Evolutionary conservation across 139 green algal genomes (phyloP).

Genomic region (Asterochloris erici): DNA sequence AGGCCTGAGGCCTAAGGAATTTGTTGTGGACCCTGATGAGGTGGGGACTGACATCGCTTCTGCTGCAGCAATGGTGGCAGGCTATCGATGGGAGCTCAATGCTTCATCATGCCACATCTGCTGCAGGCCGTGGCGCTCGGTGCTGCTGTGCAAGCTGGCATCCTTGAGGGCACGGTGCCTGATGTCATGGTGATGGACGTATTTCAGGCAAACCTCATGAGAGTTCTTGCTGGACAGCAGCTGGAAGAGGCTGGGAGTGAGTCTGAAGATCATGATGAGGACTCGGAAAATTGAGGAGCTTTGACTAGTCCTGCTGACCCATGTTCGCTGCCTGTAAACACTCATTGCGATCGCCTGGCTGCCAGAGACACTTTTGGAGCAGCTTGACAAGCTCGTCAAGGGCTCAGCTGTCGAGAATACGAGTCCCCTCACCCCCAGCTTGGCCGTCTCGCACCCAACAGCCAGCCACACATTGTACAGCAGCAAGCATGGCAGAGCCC

Average conservation of each 20-base stretch:
- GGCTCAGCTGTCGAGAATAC: too few species aligned
- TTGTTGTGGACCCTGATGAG: slow-evolving; percentile 74
- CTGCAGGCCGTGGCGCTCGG: slow-evolving; percentile 75
- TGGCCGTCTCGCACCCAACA: too few species aligned
- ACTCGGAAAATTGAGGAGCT: background rate
- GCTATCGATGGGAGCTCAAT: background rate
- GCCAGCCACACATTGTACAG: too few species aligned
- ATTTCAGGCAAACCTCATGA: slow-evolving; percentile 79
- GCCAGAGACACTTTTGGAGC: slow-evolving; percentile 5
- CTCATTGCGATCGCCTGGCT: background rate
- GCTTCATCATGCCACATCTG: background rate
- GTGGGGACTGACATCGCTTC: slow-evolving; percentile 5
- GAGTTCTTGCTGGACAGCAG: slow-evolving; percentile 51
- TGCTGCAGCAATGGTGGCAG: background rate
- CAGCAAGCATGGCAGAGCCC: too few species aligned
- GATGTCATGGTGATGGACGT: slow-evolving; percentile 79
- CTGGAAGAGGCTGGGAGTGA: background rate
- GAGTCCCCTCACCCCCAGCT: too few species aligned
- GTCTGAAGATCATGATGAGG: background rate
- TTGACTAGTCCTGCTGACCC: too few species aligned
- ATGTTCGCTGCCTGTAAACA: too few species aligned
- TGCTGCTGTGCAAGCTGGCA: slow-evolving; percentile 81
- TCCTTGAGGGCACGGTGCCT: slow-evolving; percentile 69
- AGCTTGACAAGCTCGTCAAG: slow-evolving; percentile 11
- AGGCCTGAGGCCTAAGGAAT: slow-evolving; percentile 46